A percentile compares a stretch with the other conserved stretches of the same genome.
These are phyloP conservation scores for Sindora glabra DNA, from an alignment of 306 rosid genomes.

Conservation along the genomic window DNA sequence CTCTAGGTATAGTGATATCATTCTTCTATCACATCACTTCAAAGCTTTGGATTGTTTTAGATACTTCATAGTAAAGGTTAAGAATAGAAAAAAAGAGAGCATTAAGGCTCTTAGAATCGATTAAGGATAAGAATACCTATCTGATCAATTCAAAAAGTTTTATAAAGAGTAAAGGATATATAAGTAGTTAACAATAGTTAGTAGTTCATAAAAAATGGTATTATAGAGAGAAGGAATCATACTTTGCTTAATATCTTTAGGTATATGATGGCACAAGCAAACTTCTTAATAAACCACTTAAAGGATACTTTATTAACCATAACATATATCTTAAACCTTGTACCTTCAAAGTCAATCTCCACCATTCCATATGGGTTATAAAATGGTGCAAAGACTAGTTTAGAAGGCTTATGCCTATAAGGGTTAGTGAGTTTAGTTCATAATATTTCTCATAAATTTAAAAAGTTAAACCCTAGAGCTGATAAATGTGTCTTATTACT, in stretches of 20 bases:
- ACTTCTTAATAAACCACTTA: neutral
- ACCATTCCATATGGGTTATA: too few species aligned
- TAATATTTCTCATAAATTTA: too few species aligned
- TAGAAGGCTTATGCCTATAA: too few species aligned
- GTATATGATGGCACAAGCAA: neutral
- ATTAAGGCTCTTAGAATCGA: neutral
- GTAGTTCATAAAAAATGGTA: neutral
- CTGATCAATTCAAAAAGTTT: neutral
- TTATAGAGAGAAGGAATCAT: too few species aligned
- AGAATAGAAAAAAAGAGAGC: neutral
- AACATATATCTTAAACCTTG: too few species aligned
- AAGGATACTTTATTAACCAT: too few species aligned
- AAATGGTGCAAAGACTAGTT: too few species aligned
- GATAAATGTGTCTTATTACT: too few species aligned
- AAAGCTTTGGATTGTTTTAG: neutral
- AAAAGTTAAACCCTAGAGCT: too few species aligned
- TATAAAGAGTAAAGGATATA: neutral
- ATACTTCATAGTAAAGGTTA: neutral
- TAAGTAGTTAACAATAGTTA: neutral
- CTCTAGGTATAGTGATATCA: neutral
- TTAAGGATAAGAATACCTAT: neutral
- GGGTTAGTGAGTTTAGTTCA: too few species aligned
- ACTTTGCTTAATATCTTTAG: neutral
- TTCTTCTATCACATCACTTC: too few species aligned
- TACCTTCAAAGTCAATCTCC: too few species aligned